phyloP scores from a whole-genome alignment of 768 basidiomycete genomes.

The Mycena rebaudengoi region DNA sequence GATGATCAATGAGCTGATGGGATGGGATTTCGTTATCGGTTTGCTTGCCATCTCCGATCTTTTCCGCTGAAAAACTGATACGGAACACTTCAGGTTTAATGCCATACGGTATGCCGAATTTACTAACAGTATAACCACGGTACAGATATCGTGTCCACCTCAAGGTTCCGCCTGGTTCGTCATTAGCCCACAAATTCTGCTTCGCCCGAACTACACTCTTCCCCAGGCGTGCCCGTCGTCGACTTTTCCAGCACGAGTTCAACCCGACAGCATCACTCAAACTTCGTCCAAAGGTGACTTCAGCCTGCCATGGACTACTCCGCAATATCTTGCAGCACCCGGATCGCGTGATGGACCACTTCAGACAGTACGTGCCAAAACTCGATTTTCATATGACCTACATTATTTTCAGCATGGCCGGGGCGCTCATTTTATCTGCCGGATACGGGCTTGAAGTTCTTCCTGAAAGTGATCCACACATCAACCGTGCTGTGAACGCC shows the following conservation, averaged over 20 bases:
- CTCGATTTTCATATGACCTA: background rate
- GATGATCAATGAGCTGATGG: too few relatives aligned
- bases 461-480: constrained; percentile 34
- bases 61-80: too few relatives aligned
- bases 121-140: constrained; percentile 24
- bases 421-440: constrained; percentile 30
- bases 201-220: too few relatives aligned
- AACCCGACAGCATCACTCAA: constrained; percentile 22
- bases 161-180: too few relatives aligned
- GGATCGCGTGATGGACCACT: constrained; percentile 32
- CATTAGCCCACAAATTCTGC: background rate
- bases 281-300: constrained; percentile 31
- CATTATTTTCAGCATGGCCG: constrained; percentile 29
- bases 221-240: constrained; percentile 34
- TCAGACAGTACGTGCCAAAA: constrained; percentile 32
- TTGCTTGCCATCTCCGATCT: too few relatives aligned
- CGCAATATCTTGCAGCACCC: constrained; percentile 32
- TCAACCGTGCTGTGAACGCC: constrained; percentile 32
- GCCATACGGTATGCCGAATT: constrained; percentile 23
- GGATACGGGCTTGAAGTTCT: constrained; percentile 37
- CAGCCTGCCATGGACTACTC: constrained; percentile 32
- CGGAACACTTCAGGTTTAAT: constrained; percentile 19
- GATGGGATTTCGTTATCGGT: too few relatives aligned
- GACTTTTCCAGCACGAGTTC: constrained; percentile 33
- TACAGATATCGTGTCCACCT: constrained; percentile 27